phyloP scores from a whole-genome alignment of 768 basidiomycete species.

The Mycena floridula region DNA sequence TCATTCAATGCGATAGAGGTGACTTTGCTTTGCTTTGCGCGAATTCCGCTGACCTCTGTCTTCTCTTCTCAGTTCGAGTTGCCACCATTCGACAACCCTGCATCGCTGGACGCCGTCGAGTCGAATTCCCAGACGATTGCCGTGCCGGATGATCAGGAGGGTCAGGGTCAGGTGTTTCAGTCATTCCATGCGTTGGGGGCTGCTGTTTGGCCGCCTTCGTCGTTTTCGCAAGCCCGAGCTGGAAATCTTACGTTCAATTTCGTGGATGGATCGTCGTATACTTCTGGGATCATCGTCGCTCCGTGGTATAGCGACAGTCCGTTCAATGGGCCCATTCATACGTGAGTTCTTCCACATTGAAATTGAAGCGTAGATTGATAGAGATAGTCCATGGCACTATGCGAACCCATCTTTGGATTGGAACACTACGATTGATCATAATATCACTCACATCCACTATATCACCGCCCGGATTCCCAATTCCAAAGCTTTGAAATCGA shows the following conservation, averaged over 20 bases:
- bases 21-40: neutral
- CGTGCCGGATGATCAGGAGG: neutral
- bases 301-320: neutral
- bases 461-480: neutral
- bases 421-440: neutral
- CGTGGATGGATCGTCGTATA: neutral
- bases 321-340: neutral
- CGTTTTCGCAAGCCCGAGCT: neutral
- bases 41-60: too few relatives aligned
- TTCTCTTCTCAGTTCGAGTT: neutral
- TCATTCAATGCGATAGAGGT: neutral
- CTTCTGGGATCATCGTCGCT: neutral
- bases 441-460: neutral
- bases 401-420: neutral
- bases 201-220: neutral
- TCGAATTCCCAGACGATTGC: neutral
- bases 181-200: neutral
- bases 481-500: neutral
- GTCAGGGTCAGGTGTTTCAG: neutral
- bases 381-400: neutral
- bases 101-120: neutral
- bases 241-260: neutral
- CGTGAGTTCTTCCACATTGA: neutral
- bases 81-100: neutral
- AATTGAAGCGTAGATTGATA: too few relatives aligned